Conservation (phyloP, 192 early-diverging fungal genomes). For the Kickxella alabastrina region DNA sequence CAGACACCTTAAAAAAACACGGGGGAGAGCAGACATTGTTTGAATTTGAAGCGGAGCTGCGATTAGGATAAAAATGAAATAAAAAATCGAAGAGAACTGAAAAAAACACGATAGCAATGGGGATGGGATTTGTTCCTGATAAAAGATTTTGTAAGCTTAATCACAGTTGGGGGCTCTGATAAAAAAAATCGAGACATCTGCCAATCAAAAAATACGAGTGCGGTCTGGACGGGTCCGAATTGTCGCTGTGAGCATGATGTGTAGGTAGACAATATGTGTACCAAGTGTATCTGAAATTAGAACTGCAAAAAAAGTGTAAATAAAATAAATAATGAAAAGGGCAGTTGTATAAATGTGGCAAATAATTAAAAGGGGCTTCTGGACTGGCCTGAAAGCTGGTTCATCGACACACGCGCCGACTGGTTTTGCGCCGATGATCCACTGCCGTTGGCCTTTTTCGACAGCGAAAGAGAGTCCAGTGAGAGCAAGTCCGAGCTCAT, state of each 20-base stretch:
- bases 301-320: background rate
- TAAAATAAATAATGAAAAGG: background rate
- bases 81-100: background rate
- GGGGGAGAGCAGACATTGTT: slow-evolving; percentile 12
- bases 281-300: too few species aligned
- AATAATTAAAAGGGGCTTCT: background rate
- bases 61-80: background rate
- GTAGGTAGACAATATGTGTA: too few species aligned
- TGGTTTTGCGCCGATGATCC: slow-evolving; percentile 6
- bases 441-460: slow-evolving; percentile 36
- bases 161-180: too few species aligned
- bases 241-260: too few species aligned
- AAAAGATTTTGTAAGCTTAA: too few species aligned
- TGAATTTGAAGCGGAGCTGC: background rate
- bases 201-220: too few species aligned
- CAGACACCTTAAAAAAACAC: slow-evolving; percentile 24
- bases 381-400: slow-evolving; percentile 45
- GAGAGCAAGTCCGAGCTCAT: slow-evolving; percentile 63
- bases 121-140: too few species aligned
- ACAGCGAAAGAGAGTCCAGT: slow-evolving; percentile 66
- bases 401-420: slow-evolving; percentile 31
- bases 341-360: background rate
- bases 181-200: background rate
- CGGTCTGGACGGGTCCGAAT: too few species aligned
- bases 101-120: background rate